Percentiles rank a stretch among this genome's conserved stretches.
phyloP scores from a whole-genome alignment of 345 rosid species.

The Rhizophora mangle region DNA sequence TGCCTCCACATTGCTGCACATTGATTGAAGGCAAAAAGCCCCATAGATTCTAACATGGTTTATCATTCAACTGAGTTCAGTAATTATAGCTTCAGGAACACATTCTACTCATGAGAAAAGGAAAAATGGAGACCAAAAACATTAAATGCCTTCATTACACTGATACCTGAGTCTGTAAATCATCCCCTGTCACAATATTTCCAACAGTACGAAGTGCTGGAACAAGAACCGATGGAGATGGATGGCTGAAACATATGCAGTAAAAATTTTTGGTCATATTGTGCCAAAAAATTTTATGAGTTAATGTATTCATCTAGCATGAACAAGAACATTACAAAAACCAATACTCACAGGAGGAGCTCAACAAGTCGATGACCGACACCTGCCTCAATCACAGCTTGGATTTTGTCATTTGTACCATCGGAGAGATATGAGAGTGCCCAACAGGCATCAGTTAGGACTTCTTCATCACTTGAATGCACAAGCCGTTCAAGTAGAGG shows the following conservation, averaged over 20 bases:
- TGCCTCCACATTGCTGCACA: too few species aligned
- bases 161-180: slow-evolving; percentile 30
- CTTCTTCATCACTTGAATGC: slow-evolving; percentile 31
- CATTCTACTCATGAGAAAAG: background rate
- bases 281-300: too few species aligned
- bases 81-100: background rate
- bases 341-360: slow-evolving; percentile 24
- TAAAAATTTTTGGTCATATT: too few species aligned
- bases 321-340: background rate
- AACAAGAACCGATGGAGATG: slow-evolving; percentile 29
- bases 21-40: too few species aligned
- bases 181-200: slow-evolving; percentile 31
- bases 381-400: slow-evolving; percentile 33
- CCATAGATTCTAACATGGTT: too few species aligned
- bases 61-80: background rate
- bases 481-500: slow-evolving; percentile 27
- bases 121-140: background rate
- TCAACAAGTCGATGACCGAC: slow-evolving; percentile 26
- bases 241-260: slow-evolving; percentile 19
- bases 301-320: too few species aligned
- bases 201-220: slow-evolving; percentile 33
- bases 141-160: background rate
- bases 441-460: slow-evolving; percentile 31
- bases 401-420: slow-evolving; percentile 33
- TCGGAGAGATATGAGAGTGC: slow-evolving; percentile 33